phyloP scores from a whole-genome alignment of 1,284 basidiomycete genomes.

The Tilletia caries region DNA sequence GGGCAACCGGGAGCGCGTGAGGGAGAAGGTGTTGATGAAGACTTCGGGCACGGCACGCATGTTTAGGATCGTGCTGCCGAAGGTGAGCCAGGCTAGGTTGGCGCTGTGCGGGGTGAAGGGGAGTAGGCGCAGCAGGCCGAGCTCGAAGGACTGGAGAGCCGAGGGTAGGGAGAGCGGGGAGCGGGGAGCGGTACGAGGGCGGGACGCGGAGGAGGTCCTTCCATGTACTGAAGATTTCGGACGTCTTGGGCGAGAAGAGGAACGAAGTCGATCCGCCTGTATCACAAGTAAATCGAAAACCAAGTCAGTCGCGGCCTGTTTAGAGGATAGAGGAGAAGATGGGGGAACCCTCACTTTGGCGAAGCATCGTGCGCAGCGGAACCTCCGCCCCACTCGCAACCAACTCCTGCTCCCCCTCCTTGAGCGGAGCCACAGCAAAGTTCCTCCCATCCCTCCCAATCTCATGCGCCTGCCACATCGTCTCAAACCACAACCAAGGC shows the following conservation, averaged over 20 bases:
- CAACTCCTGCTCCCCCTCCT: slow-evolving; percentile 9
- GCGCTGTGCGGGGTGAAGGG: slow-evolving; percentile 2
- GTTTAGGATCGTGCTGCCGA: no score
- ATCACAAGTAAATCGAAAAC: not conserved
- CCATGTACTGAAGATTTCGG: slow-evolving; percentile 3
- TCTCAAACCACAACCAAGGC: not conserved
- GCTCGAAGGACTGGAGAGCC: not conserved
- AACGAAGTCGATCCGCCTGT: slow-evolving; percentile 1
- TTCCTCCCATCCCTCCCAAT: not conserved
- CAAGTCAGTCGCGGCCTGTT: not conserved
- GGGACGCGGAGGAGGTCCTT: not conserved
- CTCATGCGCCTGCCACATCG: not conserved
- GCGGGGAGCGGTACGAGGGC: not conserved
- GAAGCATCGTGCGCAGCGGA: not conserved
- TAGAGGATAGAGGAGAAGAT: not conserved
- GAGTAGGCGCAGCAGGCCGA: not conserved
- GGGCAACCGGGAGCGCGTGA: not conserved
- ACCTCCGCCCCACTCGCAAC: slow-evolving; percentile 1
- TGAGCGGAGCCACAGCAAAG: not conserved
- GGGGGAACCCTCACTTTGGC: not conserved
- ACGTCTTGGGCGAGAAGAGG: slow-evolving; percentile 2
- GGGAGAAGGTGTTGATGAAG: not conserved
- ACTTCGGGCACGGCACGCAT: not conserved
- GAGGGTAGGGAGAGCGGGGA: slow-evolving; percentile 1
- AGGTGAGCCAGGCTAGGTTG: slow-evolving; percentile 4